Evolutionary conservation across 352 stramenopile species (phyloP).

Genomic region (Pythium phragmitis): DNA sequence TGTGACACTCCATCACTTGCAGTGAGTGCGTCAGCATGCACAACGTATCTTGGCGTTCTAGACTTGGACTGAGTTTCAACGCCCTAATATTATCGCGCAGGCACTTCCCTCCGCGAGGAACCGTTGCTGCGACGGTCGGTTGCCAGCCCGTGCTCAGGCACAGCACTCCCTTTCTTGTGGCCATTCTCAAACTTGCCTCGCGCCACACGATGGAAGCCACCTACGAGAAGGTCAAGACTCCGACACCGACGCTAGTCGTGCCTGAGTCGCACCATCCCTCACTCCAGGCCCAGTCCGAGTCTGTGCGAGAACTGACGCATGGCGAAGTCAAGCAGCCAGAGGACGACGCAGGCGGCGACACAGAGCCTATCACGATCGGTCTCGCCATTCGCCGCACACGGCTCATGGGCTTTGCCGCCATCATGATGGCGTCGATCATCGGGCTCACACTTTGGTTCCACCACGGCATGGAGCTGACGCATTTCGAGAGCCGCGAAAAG

Average conservation of each 20-base stretch:
- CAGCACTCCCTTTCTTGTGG: background rate
- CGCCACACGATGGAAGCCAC: background rate
- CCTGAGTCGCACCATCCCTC: background rate
- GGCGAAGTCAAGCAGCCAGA: too few relatives aligned
- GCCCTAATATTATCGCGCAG: too few relatives aligned
- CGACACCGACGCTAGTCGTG: background rate
- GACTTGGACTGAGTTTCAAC: too few relatives aligned
- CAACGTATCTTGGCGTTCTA: too few relatives aligned
- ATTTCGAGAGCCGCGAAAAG: constrained; percentile 7
- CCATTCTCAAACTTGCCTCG: background rate
- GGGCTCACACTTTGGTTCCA: background rate
- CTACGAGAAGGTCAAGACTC: background rate
- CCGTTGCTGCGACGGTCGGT: too few relatives aligned
- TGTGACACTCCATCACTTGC: too few relatives aligned
- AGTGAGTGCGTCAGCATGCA: too few relatives aligned
- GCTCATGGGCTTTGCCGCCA: background rate
- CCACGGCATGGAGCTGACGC: constrained; percentile 13
- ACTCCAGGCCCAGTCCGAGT: too few relatives aligned
- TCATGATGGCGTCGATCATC: constrained; percentile 1
- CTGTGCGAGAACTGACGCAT: too few relatives aligned
- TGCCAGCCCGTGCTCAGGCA: too few relatives aligned
- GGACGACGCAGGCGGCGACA: background rate
- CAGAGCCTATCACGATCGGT: background rate
- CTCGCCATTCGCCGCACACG: background rate
- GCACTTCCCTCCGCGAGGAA: too few relatives aligned